Conservation (phyloP, 2,329 filamentous ascomycete genomes). For the Pseudocercospora cruenta region DNA sequence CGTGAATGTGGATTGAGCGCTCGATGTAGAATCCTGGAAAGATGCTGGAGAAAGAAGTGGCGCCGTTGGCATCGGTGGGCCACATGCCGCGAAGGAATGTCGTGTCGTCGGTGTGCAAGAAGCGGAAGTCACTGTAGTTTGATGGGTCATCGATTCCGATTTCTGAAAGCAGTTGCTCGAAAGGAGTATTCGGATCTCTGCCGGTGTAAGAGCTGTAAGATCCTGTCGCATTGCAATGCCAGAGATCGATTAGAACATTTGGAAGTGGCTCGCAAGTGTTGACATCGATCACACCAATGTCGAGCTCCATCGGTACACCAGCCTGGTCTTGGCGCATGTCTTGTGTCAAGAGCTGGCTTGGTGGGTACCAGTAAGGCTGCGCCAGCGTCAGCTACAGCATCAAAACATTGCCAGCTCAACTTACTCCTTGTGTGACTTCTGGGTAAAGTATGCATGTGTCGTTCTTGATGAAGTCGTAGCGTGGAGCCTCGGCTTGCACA, state of each 20-base stretch:
- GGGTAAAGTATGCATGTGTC: slow-evolving; percentile 20
- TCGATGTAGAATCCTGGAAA: slow-evolving; percentile 23
- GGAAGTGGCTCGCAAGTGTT: slow-evolving; percentile 18
- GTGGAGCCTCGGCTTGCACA: slow-evolving; percentile 16
- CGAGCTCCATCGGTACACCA: slow-evolving; percentile 19
- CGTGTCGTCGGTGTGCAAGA: slow-evolving; percentile 11
- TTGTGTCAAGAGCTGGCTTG: slow-evolving; percentile 12
- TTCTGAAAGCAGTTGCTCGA: slow-evolving; percentile 2
- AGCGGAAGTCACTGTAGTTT: slow-evolving; percentile 13
- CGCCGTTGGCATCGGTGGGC: slow-evolving; percentile 18
- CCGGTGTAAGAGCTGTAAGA: slow-evolving; percentile 14
- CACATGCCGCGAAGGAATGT: slow-evolving; percentile 21
- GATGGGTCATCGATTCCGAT: slow-evolving; percentile 14
- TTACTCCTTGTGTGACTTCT: slow-evolving; percentile 13
- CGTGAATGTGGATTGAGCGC: slow-evolving; percentile 21
- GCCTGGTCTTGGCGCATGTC: slow-evolving; percentile 15
- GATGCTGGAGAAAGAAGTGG: slow-evolving; percentile 15
- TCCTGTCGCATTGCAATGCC: slow-evolving; percentile 22
- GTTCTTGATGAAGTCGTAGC: slow-evolving; percentile 21
- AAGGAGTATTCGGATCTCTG: slow-evolving; percentile 14
- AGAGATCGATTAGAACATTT: slow-evolving; percentile 16
- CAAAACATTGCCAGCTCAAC: background rate
- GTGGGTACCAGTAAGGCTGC: slow-evolving; percentile 18
- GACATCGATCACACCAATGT: slow-evolving; percentile 21
- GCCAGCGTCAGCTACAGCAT: background rate